Evolutionary conservation across 2,329 filamentous ascomycete species (phyloP), one percentile per base, ranked within the genome.

Genomic region (Golovinomyces cichoracearum): DNA sequence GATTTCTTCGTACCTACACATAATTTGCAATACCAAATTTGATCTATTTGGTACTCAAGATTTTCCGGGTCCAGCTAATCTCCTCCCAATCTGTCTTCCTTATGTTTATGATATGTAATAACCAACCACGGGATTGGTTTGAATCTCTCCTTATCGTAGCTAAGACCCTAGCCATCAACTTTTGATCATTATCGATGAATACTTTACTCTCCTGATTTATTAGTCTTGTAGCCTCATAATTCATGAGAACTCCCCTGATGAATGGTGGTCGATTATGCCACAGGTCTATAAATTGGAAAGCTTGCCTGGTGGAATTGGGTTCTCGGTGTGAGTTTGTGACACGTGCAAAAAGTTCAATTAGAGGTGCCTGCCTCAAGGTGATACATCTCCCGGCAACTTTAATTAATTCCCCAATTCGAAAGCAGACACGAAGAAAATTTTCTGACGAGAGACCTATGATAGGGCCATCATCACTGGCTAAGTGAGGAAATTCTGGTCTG

Each of bases 331-430:
- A 79, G 47, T 66, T 67, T 1, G 64, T 64, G 1, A 81, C 71
- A 23, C 72, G 67, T 3, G 74, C 75, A 56, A 76, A 83, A 0
- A 82, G 61, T 57, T 81, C 77, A 51, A 81, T 68, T 48, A 81
- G 67, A 3, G 64, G 65, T 47, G 70, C 67, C 40, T 69, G 66
- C 15, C 64, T 64, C 44, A 74, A 63, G 2, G 61, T 61, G 12
- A 65, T 64, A 47, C 64, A 64, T 47, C 59, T 62, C 31, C 50
- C 48, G 2, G 68, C 69, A 44, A 65, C 65, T 45, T 67, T 69
- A 45, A 73, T 58, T 50, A 78, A 69, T 56, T 80, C 74, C 3
- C 71, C 72, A 22, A 79, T 65, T 23, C 75, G 68, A 54, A 82
- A 81, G 57, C 76, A 80, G 0, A 71, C 74, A 10, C 72, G 68